Conservation (phyloP, 108 stramenopile species). For the Ochromonas danica region DNA sequence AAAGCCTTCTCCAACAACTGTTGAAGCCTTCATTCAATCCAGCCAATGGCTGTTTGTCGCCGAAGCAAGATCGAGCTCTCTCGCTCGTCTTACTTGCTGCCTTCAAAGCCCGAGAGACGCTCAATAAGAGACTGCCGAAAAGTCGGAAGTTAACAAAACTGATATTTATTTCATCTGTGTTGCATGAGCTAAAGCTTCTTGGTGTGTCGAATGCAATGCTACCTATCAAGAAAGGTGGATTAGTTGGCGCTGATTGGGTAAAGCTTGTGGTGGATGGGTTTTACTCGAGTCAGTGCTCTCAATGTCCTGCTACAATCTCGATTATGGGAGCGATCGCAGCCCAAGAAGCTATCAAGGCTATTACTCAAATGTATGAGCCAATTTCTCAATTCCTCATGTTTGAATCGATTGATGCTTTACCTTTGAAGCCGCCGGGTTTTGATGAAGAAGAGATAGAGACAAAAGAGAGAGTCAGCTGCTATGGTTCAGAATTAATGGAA, state of each 20-base stretch:
- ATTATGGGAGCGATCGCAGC: conserved; percentile 35
- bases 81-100: background rate
- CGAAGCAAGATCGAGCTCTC: background rate
- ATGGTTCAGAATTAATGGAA: conserved; percentile 26
- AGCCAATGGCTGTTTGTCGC: conserved; percentile 1
- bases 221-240: background rate
- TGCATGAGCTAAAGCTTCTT: background rate
- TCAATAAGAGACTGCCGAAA: too few relatives aligned
- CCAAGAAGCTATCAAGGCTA: conserved; percentile 44
- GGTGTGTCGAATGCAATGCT: background rate
- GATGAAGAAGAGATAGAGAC: background rate
- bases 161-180: background rate
- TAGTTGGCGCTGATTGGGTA: background rate
- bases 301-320: conserved; percentile 34
- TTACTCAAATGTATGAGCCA: conserved; percentile 30
- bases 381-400: conserved; percentile 37
- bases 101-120: background rate
- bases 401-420: conserved; percentile 39
- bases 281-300: background rate
- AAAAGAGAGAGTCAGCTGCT: conserved; percentile 1
- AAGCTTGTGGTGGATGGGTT: background rate
- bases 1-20: background rate
- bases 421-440: background rate
- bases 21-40: background rate
- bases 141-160: too few relatives aligned